Evolutionary conservation across 495 filamentous ascomycete species (phyloP).

Genomic region (Hypoxylon fuscum): DNA sequence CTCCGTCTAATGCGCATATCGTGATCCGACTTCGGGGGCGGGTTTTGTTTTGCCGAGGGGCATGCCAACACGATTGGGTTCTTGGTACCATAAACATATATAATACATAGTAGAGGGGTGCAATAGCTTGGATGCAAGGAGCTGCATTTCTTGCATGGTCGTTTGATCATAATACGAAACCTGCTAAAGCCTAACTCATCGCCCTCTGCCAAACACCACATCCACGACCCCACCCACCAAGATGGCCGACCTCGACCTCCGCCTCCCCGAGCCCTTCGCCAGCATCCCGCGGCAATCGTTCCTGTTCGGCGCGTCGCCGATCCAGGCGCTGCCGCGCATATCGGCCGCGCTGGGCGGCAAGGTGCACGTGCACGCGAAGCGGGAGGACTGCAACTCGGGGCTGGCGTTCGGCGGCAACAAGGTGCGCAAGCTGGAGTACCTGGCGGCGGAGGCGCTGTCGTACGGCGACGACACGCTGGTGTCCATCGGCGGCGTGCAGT

Average conservation of each 20-base stretch:
- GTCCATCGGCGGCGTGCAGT: constrained; percentile 71
- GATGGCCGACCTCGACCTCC: constrained; percentile 50
- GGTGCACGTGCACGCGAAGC: constrained; percentile 68
- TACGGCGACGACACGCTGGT: constrained; percentile 65
- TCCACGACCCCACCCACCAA: background rate
- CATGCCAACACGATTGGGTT: background rate
- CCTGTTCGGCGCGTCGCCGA: constrained; percentile 67
- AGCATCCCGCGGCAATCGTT: constrained; percentile 63
- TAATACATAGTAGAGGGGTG: too few species aligned
- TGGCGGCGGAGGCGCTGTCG: constrained; percentile 64
- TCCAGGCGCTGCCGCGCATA: constrained; percentile 67
- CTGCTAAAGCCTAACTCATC: too few species aligned
- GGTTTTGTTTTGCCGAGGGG: constrained; percentile 14
- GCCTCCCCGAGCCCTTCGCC: constrained; percentile 62
- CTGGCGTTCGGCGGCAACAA: constrained; percentile 74
- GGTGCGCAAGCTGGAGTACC: constrained; percentile 71
- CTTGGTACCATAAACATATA: too few species aligned
- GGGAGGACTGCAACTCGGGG: constrained; percentile 69
- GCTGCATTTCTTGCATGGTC: too few species aligned
- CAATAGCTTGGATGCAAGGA: too few species aligned
- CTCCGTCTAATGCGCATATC: constrained; percentile 25
- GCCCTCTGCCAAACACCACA: too few species aligned
- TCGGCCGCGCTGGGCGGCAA: constrained; percentile 61
- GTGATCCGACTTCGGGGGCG: constrained; percentile 31
- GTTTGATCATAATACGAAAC: too few species aligned